These are phyloP conservation scores for Colletotrichum endophyticum DNA, from an alignment of 2,329 filamentous ascomycete genomes.

Conservation along the genomic window DNA sequence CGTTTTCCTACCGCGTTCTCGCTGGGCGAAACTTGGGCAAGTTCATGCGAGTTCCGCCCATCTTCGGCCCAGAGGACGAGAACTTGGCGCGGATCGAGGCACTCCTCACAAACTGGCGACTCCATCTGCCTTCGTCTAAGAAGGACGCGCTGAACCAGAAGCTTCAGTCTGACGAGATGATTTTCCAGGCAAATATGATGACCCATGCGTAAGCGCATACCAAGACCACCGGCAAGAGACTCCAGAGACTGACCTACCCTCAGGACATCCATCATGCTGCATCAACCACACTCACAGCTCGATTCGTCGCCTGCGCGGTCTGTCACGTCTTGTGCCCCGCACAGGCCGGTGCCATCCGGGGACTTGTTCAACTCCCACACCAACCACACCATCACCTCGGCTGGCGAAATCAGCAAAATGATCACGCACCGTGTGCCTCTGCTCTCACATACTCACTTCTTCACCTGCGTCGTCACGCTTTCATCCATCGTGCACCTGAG, in stretches of 20 bases:
- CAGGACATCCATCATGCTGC: slow-evolving; percentile 73
- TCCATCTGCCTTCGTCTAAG: slow-evolving; percentile 78
- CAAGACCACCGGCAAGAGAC: background rate
- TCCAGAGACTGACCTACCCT: background rate
- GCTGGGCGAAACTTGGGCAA: slow-evolving; percentile 79
- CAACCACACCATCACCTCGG: slow-evolving; percentile 79
- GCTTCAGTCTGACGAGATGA: slow-evolving; percentile 82
- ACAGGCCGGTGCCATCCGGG: slow-evolving; percentile 54
- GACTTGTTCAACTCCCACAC: slow-evolving; percentile 71
- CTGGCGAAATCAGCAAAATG: slow-evolving; percentile 77
- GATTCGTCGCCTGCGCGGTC: slow-evolving; percentile 63
- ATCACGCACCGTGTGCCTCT: slow-evolving; percentile 76
- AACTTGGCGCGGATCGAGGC: slow-evolving; percentile 57
- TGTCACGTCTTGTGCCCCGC: slow-evolving; percentile 71
- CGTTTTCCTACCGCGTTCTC: slow-evolving; percentile 84
- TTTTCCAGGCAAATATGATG: slow-evolving; percentile 91
- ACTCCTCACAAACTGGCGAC: slow-evolving; percentile 73
- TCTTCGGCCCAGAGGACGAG: slow-evolving; percentile 58
- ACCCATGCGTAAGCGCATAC: slow-evolving; percentile 55
- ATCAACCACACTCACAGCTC: slow-evolving; percentile 80
- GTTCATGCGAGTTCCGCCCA: slow-evolving; percentile 66
- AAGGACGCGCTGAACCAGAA: slow-evolving; percentile 71
- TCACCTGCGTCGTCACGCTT: slow-evolving; percentile 80
- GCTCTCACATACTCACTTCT: slow-evolving; percentile 80
- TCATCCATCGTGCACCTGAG: slow-evolving; percentile 83